phyloP scores from a whole-genome alignment of 2,329 filamentous ascomycete species.

The Graphilbum sp. region DNA sequence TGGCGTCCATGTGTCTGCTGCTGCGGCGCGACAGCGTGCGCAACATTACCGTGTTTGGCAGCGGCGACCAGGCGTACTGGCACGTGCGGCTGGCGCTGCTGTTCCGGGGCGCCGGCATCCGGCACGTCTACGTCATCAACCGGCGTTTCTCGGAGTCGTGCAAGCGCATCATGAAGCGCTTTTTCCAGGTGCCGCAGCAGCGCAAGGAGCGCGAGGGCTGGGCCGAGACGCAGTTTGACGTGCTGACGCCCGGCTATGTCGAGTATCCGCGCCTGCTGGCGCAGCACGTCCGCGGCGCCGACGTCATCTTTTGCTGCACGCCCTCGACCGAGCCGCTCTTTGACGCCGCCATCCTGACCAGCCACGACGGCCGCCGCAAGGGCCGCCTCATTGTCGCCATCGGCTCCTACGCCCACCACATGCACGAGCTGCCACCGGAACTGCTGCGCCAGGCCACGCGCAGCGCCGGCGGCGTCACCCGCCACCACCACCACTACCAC shows the following conservation, averaged over 20 bases:
- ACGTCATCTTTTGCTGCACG: conserved; percentile 81
- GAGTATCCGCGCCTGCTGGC: conserved; percentile 51
- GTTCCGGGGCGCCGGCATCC: conserved; percentile 53
- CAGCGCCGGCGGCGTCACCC: conserved; percentile 15
- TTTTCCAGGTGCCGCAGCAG: conserved; percentile 29
- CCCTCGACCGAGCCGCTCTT: conserved; percentile 62
- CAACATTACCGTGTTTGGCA: conserved; percentile 70
- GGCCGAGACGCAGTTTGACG: conserved; percentile 47
- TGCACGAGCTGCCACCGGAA: conserved; percentile 71
- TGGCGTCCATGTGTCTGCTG: conserved; percentile 53
- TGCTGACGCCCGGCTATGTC: conserved; percentile 52
- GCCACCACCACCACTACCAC: conserved; percentile 42
- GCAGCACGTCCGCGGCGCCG: conserved; percentile 52
- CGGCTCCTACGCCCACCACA: conserved; percentile 51
- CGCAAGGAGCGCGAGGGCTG: conserved; percentile 44
- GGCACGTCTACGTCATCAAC: conserved; percentile 71
- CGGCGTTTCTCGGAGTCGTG: conserved; percentile 47
- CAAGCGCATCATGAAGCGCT: conserved; percentile 30
- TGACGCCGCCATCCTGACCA: conserved; percentile 55
- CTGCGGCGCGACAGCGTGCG: conserved; percentile 50
- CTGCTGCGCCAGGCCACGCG: conserved; percentile 48
- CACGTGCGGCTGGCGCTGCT: conserved; percentile 74
- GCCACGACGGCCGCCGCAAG: conserved; percentile 50
- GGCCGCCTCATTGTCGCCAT: conserved; percentile 58
- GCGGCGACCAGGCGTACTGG: conserved; percentile 87